Base-by-base conservation (phyloP, 257 asterid genomes). In the Perilla frutescens region DNA sequence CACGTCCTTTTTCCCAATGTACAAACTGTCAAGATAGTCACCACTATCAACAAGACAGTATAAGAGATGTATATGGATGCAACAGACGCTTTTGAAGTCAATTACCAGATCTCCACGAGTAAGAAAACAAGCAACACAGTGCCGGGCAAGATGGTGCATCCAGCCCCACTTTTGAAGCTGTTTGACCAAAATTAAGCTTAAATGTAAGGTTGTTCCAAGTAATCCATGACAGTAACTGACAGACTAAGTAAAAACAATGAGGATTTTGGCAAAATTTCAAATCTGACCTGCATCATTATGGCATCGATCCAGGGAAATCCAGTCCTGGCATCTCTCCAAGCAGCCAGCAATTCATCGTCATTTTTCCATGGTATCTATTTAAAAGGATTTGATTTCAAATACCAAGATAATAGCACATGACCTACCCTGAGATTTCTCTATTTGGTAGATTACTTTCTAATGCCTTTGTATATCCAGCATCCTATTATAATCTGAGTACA, bases 241-340 rank as follows among this genome's bases (percentile, higher is more conserved):
- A 62, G 61, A 48, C 39, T 60, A 15, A 11, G 62, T 60, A 20
- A 69, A 47, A 29, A 68, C 14, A 39, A 26, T 32, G 51, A 69
- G 62, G 32, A 54, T 7, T 12, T 37, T 49, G 59, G 56, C 59
- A 45, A 56, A 26, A 41, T 74, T 68, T 37, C 48, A 62, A 7
- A 74, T 66, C 81, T 66, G 70, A 93, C 99, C 97, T 94, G 99
- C 74, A 84, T 72, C 99, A 94, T 94, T 77, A 90, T 94, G 80
- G 99, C 96, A 81, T 94, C 99, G 26, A 94, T 91, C 98, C 99
- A 94, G 54, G 99, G 99, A 85, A 83, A 94, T 70, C 99, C 97
- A 36, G 98, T 94, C 85, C 83, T 85, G 43, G 86, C 87, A 85
- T 90, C 99, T 85, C 97, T 94, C 99, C 99, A 94, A 76, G 96